A percentile compares a stretch with the other conserved stretches of the same genome.
Conservation (phyloP, 208 protist species). For the Phytomonas francai region DNA sequence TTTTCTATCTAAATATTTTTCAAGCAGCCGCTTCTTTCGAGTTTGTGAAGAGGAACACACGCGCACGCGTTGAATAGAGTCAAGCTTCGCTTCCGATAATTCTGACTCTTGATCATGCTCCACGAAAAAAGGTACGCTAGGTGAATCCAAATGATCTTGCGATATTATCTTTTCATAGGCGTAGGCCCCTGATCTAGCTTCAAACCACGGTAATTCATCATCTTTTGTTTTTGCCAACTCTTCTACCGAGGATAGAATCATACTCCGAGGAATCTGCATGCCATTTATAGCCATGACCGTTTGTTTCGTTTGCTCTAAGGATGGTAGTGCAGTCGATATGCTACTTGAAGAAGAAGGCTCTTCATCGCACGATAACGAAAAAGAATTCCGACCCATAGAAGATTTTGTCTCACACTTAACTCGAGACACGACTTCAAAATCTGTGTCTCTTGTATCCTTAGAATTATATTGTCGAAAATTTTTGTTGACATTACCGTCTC, state of each 20-base stretch:
- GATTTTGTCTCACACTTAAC: neutral
- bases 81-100: constrained; percentile 31
- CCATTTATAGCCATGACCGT: constrained; percentile 68
- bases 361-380: neutral
- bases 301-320: neutral
- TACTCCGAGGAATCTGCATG: constrained; percentile 61
- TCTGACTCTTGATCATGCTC: constrained; percentile 19
- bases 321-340: neutral
- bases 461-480: neutral
- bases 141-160: constrained; percentile 15
- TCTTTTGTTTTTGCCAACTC: constrained; percentile 45
- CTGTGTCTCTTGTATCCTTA: neutral
- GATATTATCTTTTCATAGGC: constrained; percentile 65
- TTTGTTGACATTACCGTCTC: constrained; percentile 21
- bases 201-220: constrained; percentile 65
- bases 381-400: neutral
- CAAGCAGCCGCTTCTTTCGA: constrained; percentile 40
- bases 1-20: constrained; percentile 59
- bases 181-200: constrained; percentile 42
- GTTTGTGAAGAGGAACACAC: constrained; percentile 32
- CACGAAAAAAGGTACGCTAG: constrained; percentile 31
- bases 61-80: constrained; percentile 12
- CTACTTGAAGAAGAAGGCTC: neutral
- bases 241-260: constrained; percentile 56
- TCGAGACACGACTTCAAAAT: neutral